A percentile compares a stretch with the other conserved stretches of the same genome.
Conservation (phyloP, 2,329 filamentous ascomycete genomes). For the Helminthosporium solani region DNA sequence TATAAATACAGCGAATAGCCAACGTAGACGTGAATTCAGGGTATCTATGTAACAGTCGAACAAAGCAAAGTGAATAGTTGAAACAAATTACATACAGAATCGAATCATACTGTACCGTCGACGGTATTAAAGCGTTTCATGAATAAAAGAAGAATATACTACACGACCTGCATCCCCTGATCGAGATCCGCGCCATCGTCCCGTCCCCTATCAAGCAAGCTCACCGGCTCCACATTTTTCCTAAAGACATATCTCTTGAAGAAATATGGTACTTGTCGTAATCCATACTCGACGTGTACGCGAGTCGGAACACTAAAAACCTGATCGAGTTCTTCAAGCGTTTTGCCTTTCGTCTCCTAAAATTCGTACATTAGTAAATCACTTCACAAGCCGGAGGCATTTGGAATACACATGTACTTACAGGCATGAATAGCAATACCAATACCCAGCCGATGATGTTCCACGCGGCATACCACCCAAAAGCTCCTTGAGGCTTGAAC, state of each 20-base stretch:
- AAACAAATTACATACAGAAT: too few relatives aligned
- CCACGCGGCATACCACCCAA: constrained; percentile 57
- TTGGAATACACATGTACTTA: constrained; percentile 2
- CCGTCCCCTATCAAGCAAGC: constrained; percentile 11
- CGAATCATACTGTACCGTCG: too few relatives aligned
- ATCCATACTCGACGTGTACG: constrained; percentile 26
- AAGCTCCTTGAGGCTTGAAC: constrained; percentile 53
- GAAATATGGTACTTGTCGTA: constrained; percentile 36
- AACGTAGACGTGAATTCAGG: too few relatives aligned
- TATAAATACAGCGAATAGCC: too few relatives aligned
- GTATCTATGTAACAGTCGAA: too few relatives aligned
- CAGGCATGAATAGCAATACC: constrained; percentile 51
- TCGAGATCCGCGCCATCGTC: constrained; percentile 1
- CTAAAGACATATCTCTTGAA: constrained; percentile 30
- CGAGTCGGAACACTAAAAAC: constrained; percentile 55
- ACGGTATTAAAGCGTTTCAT: too few relatives aligned
- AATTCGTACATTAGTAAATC: too few relatives aligned
- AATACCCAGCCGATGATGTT: constrained; percentile 54
- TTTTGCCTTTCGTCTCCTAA: constrained; percentile 47
- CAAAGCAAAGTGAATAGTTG: too few relatives aligned
- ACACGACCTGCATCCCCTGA: constrained; percentile 11
- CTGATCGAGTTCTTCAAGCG: constrained; percentile 48
- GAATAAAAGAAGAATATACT: too few relatives aligned
- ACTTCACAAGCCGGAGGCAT: background rate
- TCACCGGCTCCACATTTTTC: constrained; percentile 13